These are phyloP conservation scores for Chalara sp. DNA, from an alignment of 2,329 filamentous ascomycete genomes.

Conservation along the genomic window DNA sequence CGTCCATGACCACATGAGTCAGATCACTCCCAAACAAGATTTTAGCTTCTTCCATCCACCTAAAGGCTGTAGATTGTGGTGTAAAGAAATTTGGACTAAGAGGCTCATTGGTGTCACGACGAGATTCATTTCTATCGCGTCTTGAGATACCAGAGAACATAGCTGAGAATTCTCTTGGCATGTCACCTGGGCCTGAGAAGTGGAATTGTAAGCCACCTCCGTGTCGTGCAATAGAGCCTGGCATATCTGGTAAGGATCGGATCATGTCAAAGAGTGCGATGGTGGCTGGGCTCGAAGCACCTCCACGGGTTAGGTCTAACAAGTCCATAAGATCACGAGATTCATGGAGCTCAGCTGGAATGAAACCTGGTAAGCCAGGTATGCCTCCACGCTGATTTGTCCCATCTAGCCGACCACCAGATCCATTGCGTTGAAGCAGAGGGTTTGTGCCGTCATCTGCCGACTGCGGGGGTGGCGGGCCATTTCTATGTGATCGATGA, in stretches of 20 bases:
- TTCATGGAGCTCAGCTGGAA: neutral
- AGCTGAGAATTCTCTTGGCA: conserved; percentile 44
- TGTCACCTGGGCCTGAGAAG: conserved; percentile 43
- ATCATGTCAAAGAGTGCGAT: conserved; percentile 24
- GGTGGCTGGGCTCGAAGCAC: conserved; percentile 20
- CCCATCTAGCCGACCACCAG: too few species aligned
- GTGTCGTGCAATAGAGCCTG: conserved; percentile 31
- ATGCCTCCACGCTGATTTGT: too few species aligned
- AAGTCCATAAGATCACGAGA: conserved; percentile 25
- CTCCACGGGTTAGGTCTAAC: conserved; percentile 26
- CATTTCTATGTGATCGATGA: conserved; percentile 42
- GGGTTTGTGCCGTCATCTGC: conserved; percentile 83
- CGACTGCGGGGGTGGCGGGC: conserved; percentile 38
- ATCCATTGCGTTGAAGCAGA: conserved; percentile 57
- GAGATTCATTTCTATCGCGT: conserved; percentile 15
- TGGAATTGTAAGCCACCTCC: conserved; percentile 54
- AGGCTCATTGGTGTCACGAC: conserved; percentile 24
- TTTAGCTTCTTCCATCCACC: conserved; percentile 86
- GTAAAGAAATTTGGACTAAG: conserved; percentile 45
- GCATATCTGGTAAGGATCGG: conserved; percentile 24
- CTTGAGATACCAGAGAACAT: conserved; percentile 29
- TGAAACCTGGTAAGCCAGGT: too few species aligned
- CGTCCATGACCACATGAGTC: conserved; percentile 58
- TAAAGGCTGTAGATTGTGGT: conserved; percentile 61
- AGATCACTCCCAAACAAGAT: conserved; percentile 71